Percentiles rank a stretch among this genome's conserved stretches.
Evolutionary conservation across 2,329 filamentous ascomycete genomes (phyloP).

Genomic region (Scytalidium lignicola): DNA sequence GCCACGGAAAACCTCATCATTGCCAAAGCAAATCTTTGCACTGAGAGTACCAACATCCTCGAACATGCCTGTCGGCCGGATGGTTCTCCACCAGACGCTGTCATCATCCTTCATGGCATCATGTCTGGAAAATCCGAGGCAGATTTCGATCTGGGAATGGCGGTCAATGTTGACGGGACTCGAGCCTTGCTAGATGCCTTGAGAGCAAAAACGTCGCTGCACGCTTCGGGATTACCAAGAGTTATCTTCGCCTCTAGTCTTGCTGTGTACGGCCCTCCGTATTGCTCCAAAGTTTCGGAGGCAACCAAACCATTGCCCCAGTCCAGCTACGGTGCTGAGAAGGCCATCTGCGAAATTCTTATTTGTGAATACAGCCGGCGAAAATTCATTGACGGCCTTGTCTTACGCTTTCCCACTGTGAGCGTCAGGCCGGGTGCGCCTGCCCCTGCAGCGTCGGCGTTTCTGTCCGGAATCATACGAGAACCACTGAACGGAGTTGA

Average conservation of each 20-base stretch:
- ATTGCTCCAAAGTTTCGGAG: slow-evolving; percentile 48
- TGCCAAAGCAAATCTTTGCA: slow-evolving; percentile 48
- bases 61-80: too few relatives aligned
- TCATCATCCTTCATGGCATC: slow-evolving; percentile 62
- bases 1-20: slow-evolving; percentile 45
- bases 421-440: slow-evolving; percentile 56
- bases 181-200: slow-evolving; percentile 48
- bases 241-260: slow-evolving; percentile 59
- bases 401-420: slow-evolving; percentile 56
- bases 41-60: slow-evolving; percentile 32
- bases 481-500: slow-evolving; percentile 43
- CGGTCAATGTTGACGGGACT: slow-evolving; percentile 57
- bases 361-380: slow-evolving; percentile 59
- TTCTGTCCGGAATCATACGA: slow-evolving; percentile 58
- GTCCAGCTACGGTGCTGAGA: slow-evolving; percentile 58
- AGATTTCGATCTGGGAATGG: slow-evolving; percentile 53
- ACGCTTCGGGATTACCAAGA: slow-evolving; percentile 42
- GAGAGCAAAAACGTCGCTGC: slow-evolving; percentile 38
- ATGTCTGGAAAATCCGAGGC: slow-evolving; percentile 61
- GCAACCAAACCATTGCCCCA: slow-evolving; percentile 51
- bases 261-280: slow-evolving; percentile 56
- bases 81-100: slow-evolving; percentile 47
- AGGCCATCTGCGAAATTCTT: slow-evolving; percentile 56
- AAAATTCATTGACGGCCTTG: slow-evolving; percentile 52
- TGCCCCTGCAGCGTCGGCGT: slow-evolving; percentile 57